Evolutionary conservation across 371 early-diverging fungal genomes (phyloP).

Genomic region (Lichtheimia hyalospora): DNA sequence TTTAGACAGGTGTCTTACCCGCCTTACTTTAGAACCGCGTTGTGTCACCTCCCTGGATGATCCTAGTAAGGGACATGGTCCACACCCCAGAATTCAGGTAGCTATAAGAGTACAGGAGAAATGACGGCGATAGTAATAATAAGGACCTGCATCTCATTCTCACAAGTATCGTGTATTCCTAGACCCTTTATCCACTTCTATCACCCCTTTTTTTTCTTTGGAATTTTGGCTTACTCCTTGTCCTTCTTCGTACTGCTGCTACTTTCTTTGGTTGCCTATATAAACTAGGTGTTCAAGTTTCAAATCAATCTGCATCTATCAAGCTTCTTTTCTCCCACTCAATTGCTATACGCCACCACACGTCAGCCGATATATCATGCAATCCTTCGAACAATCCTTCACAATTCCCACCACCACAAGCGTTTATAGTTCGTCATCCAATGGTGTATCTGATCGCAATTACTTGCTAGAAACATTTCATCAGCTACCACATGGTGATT

Average conservation of each 20-base stretch:
- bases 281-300: constrained; percentile 1
- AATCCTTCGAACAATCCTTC: constrained; percentile 39
- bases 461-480: constrained; percentile 41
- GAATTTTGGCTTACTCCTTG: constrained; percentile 12
- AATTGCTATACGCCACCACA: background rate
- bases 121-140: no score
- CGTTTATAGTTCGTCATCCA: background rate
- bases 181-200: constrained; percentile 9
- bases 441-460: constrained; percentile 13
- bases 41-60: no score
- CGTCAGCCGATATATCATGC: background rate
- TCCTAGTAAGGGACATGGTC: background rate
- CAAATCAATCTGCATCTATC: constrained; percentile 1
- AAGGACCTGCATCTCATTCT: background rate
- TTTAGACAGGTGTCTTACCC: no score
- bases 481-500: constrained; percentile 61
- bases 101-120: no score
- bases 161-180: constrained; percentile 9
- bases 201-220: constrained; percentile 16
- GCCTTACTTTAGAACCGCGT: no score
- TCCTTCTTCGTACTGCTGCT: background rate
- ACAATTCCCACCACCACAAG: constrained; percentile 10
- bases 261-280: constrained; percentile 1
- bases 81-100: background rate
- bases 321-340: constrained; percentile 4